These are phyloP conservation scores for Teunomyces barrocoloradensis DNA, from an alignment of 805 yeast species.

Conservation along the genomic window DNA sequence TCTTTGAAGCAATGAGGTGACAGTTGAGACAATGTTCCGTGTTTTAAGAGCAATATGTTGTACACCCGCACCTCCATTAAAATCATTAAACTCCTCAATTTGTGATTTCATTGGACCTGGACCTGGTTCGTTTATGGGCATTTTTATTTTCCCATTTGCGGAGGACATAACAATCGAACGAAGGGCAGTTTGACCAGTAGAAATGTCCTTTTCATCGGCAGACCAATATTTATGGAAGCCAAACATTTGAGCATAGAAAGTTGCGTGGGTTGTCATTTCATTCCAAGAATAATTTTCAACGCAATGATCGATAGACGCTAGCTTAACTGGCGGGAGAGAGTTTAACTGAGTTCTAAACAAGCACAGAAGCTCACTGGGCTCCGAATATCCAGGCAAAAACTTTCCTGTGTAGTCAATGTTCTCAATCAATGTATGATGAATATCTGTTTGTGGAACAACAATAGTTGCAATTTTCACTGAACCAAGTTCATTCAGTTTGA, in stretches of 20 bases:
- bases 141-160: constrained; percentile 58
- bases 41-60: constrained; percentile 80
- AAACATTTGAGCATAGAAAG: constrained; percentile 57
- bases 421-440: constrained; percentile 67
- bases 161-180: constrained; percentile 77
- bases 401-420: constrained; percentile 37
- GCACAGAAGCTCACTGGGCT: constrained; percentile 9
- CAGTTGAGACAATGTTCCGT: constrained; percentile 55
- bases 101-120: constrained; percentile 64
- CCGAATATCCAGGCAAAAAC: constrained; percentile 52
- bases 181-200: constrained; percentile 67
- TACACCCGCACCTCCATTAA: constrained; percentile 76
- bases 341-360: constrained; percentile 3
- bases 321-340: constrained; percentile 31
- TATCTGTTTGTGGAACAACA: constrained; percentile 50
- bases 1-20: constrained; percentile 49
- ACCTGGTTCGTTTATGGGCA: constrained; percentile 88
- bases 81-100: constrained; percentile 78
- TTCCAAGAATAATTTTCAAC: constrained; percentile 79
- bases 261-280: constrained; percentile 56
- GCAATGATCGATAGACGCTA: constrained; percentile 65
- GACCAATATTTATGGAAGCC: constrained; percentile 84
- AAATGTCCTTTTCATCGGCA: constrained; percentile 74
- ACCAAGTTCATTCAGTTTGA: constrained; percentile 48
- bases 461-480: constrained; percentile 48